phyloP scores from a whole-genome alignment of 805 yeast species.

The Kuraishia floccosa region DNA sequence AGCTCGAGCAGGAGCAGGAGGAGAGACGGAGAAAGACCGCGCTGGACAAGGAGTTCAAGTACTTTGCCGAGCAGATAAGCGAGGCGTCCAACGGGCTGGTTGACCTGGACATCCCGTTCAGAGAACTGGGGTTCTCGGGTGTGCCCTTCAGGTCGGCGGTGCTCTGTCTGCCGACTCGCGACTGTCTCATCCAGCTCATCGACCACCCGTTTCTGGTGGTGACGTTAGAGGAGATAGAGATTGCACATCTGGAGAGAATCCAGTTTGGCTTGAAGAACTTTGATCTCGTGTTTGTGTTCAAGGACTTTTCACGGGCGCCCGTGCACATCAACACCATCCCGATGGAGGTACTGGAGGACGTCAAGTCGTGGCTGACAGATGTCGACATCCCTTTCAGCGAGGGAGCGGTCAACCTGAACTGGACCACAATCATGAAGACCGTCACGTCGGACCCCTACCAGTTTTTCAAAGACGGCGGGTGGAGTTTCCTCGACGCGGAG shows the following conservation, averaged over 20 bases:
- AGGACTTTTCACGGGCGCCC: constrained; percentile 80
- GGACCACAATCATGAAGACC: constrained; percentile 94
- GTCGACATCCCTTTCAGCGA: constrained; percentile 93
- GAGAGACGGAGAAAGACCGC: constrained; percentile 88
- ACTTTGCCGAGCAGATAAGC: constrained; percentile 82
- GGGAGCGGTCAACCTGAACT: constrained; percentile 91
- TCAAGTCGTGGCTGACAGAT: constrained; percentile 95
- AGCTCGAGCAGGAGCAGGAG: constrained; percentile 96
- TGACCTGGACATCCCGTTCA: constrained; percentile 88
- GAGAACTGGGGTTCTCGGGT: constrained; percentile 95
- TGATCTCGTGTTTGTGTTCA: constrained; percentile 92
- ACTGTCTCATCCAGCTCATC: constrained; percentile 85
- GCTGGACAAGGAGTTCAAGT: constrained; percentile 83
- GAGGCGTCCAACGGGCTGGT: constrained; percentile 76
- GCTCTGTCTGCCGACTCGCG: constrained; percentile 93
- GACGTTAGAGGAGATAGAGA: constrained; percentile 83
- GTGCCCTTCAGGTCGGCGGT: constrained; percentile 94
- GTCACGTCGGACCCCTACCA: constrained; percentile 87
- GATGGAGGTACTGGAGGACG: constrained; percentile 81
- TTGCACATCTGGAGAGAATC: constrained; percentile 93
- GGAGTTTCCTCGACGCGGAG: constrained; percentile 87
- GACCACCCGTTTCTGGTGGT: constrained; percentile 94
- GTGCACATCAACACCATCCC: constrained; percentile 93
- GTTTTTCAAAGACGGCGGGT: constrained; percentile 91
- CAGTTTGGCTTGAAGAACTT: constrained; percentile 95